phyloP scores from a whole-genome alignment of 129 eudicot species.

The Artemisia argyi region DNA sequence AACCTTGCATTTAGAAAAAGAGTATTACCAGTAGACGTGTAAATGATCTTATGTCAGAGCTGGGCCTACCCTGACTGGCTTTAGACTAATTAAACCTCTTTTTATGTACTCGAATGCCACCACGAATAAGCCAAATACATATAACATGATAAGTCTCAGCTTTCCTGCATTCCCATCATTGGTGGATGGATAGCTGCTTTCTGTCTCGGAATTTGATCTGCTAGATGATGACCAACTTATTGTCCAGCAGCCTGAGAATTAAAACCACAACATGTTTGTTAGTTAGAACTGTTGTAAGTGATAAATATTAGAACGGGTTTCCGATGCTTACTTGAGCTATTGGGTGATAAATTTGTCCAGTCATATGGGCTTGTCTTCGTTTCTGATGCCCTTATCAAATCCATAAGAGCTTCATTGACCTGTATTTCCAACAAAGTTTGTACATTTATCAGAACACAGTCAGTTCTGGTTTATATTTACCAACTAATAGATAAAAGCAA shows the following conservation, averaged over 20 bases:
- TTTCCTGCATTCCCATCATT: constrained; percentile 32
- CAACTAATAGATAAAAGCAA: too few species aligned
- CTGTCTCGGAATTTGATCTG: constrained; percentile 36
- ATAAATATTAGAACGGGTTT: neutral
- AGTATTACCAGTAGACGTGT: neutral
- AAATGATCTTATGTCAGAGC: neutral
- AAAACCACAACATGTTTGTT: neutral
- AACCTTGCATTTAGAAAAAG: neutral
- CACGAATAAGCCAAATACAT: constrained; percentile 56
- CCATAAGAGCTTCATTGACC: constrained; percentile 88
- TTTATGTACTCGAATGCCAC: constrained; percentile 46
- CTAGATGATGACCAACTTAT: constrained; percentile 17
- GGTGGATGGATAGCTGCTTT: constrained; percentile 30
- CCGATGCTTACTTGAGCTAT: constrained; percentile 53
- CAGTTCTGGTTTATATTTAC: too few species aligned
- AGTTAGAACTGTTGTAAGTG: neutral
- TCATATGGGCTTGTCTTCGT: constrained; percentile 58
- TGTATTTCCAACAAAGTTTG: constrained; percentile 23
- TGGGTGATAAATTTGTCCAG: constrained; percentile 76
- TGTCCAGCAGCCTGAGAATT: constrained; percentile 16
- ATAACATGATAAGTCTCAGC: constrained; percentile 39
- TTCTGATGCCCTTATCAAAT: constrained; percentile 81
- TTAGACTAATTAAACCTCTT: constrained; percentile 32
- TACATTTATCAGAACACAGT: too few species aligned
- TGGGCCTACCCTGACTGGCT: constrained; percentile 38